Conservation (phyloP, 2,329 filamentous ascomycete genomes). For the Monosporascus sp. region DNA sequence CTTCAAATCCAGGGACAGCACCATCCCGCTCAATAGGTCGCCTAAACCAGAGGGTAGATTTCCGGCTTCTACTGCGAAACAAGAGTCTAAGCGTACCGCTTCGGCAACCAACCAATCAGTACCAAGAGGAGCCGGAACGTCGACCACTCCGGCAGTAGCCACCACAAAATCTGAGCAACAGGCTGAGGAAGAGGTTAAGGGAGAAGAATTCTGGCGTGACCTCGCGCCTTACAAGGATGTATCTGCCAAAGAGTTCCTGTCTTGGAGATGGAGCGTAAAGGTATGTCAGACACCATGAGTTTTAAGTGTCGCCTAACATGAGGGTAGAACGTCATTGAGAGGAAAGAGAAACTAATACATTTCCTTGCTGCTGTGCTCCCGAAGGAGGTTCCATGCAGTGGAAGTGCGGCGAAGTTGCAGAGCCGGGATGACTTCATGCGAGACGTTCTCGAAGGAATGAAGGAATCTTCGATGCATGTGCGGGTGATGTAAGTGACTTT, state of each 20-base stretch:
- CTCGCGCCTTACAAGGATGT: constrained; percentile 12
- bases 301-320: constrained; percentile 18
- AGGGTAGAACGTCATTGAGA: constrained; percentile 46
- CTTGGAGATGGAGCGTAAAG: constrained; percentile 18
- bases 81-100: neutral
- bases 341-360: constrained; percentile 37
- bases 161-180: neutral
- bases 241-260: constrained; percentile 13
- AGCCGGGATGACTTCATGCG: constrained; percentile 48
- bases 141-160: neutral
- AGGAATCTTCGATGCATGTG: constrained; percentile 53
- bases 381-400: constrained; percentile 37
- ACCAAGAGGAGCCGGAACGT: neutral
- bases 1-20: neutral
- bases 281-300: constrained; percentile 4
- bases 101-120: neutral
- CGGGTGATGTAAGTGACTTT: constrained; percentile 43
- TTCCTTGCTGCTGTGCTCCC: constrained; percentile 50
- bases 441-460: constrained; percentile 50
- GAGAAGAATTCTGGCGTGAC: constrained; percentile 14
- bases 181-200: neutral
- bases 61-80: too few relatives aligned
- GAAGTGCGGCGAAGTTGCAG: constrained; percentile 28
- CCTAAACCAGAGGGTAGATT: too few relatives aligned
- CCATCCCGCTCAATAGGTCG: too few relatives aligned